Percentiles rank a stretch among this genome's conserved stretches.
Evolutionary conservation across 768 basidiomycete species (phyloP).

Genomic region (Boletellus ananas): DNA sequence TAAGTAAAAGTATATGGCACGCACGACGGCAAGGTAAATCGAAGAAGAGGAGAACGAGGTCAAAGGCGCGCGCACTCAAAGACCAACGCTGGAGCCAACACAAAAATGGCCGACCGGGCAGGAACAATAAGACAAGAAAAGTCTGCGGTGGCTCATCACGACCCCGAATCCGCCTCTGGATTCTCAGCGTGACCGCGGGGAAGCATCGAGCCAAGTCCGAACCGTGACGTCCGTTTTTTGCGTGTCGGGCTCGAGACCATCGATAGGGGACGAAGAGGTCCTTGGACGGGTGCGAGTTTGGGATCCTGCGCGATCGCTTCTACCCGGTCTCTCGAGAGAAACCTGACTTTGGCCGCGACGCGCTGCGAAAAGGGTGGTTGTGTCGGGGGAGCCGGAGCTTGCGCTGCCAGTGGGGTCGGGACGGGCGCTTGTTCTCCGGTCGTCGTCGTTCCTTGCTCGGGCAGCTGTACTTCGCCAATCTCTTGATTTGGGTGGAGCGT

Average conservation of each 20-base stretch:
- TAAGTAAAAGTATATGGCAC: constrained; percentile 3
- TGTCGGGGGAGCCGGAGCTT: not conserved
- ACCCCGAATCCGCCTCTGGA: not conserved
- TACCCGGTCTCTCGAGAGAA: constrained; percentile 22
- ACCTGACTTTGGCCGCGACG: constrained; percentile 13
- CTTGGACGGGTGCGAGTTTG: constrained; percentile 32
- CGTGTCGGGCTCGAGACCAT: constrained; percentile 16
- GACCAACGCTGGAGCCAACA: not conserved
- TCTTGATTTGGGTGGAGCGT: constrained; percentile 3
- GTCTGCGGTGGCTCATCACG: not conserved
- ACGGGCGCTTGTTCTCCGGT: not conserved
- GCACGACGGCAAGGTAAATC: not conserved
- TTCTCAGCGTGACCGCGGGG: not conserved
- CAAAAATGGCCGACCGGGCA: not conserved
- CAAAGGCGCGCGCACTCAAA: not conserved
- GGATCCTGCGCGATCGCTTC: constrained; percentile 29
- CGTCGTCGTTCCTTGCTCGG: not conserved
- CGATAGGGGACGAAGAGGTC: constrained; percentile 29
- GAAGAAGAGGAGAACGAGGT: not conserved
- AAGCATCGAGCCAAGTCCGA: constrained; percentile 19
- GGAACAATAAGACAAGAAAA: not conserved
- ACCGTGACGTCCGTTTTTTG: constrained; percentile 16
- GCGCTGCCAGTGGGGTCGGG: not conserved
- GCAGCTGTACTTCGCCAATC: not conserved
- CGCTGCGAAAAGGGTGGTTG: constrained; percentile 9